Evolutionary conservation across 129 eudicot genomes (phyloP).

Genomic region (Tagetes patula): DNA sequence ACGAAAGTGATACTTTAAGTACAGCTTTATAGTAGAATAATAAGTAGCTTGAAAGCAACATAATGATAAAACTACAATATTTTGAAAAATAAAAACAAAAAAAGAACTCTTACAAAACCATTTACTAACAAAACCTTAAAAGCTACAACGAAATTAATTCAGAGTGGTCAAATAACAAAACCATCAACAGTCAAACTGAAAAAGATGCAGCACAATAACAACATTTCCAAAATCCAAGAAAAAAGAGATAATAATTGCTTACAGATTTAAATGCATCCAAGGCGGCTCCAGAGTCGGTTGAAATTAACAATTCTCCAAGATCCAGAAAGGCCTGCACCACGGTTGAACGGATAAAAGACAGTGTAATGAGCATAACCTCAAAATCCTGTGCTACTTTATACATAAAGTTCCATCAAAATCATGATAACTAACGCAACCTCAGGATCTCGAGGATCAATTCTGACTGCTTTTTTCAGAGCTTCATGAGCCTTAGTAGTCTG

Average conservation of each 20-base stretch:
- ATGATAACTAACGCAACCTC: constrained; percentile 47
- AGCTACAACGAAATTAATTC: neutral
- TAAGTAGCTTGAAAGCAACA: neutral
- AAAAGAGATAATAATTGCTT: constrained; percentile 25
- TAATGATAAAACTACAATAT: no score
- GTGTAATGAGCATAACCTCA: neutral
- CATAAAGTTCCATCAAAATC: neutral
- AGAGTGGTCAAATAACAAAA: constrained; percentile 1
- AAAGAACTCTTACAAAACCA: neutral
- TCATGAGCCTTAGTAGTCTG: constrained; percentile 85
- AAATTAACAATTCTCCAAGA: constrained; percentile 78
- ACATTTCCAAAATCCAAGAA: constrained; percentile 2
- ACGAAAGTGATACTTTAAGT: neutral
- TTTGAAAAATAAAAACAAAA: neutral
- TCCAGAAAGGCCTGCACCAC: constrained; percentile 74
- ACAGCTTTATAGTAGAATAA: neutral
- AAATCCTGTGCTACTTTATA: constrained; percentile 4
- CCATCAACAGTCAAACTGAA: constrained; percentile 4
- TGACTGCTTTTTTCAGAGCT: constrained; percentile 67
- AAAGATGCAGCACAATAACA: constrained; percentile 10
- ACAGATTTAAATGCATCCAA: constrained; percentile 85
- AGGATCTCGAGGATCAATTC: constrained; percentile 90
- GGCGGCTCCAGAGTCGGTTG: constrained; percentile 80
- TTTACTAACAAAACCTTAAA: neutral
- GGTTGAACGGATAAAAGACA: neutral